A percentile compares a stretch with the other conserved stretches of the same genome.
Conservation (phyloP, 2,329 filamentous ascomycete genomes). For the Cordyceps cicadae region DNA sequence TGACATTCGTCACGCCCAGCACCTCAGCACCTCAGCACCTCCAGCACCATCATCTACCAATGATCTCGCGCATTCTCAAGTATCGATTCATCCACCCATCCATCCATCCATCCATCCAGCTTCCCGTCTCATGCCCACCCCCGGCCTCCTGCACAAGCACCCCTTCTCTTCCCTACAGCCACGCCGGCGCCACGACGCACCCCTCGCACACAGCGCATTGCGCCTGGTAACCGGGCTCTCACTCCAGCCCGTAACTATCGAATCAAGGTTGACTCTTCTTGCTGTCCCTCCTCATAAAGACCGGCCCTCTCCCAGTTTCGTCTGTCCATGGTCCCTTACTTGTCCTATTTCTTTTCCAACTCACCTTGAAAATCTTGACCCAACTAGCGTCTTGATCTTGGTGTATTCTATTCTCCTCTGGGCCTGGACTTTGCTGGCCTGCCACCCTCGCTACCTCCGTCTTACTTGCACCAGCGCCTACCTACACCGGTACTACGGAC, state of each 20-base stretch:
- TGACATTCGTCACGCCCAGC: background rate
- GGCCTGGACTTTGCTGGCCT: too few species aligned
- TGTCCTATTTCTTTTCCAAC: background rate
- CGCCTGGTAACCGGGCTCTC: background rate
- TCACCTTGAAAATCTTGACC: background rate
- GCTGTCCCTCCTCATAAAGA: background rate
- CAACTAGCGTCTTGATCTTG: too few species aligned
- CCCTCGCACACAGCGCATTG: background rate
- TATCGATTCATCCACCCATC: too few species aligned
- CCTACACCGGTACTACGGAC: background rate
- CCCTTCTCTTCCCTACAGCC: background rate
- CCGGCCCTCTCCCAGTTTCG: background rate
- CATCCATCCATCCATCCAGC: background rate
- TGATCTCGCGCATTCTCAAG: background rate
- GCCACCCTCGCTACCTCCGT: background rate
- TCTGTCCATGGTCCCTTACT: background rate
- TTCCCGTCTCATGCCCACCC: background rate
- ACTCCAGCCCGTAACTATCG: background rate
- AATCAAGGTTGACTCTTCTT: background rate
- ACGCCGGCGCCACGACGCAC: background rate
- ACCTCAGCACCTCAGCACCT: background rate
- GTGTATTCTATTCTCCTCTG: background rate
- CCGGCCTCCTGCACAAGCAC: background rate
- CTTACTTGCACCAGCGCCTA: background rate
- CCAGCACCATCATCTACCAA: background rate